These are phyloP conservation scores for Peronospora destructor DNA, from an alignment of 352 stramenopile species.

Conservation along the genomic window DNA sequence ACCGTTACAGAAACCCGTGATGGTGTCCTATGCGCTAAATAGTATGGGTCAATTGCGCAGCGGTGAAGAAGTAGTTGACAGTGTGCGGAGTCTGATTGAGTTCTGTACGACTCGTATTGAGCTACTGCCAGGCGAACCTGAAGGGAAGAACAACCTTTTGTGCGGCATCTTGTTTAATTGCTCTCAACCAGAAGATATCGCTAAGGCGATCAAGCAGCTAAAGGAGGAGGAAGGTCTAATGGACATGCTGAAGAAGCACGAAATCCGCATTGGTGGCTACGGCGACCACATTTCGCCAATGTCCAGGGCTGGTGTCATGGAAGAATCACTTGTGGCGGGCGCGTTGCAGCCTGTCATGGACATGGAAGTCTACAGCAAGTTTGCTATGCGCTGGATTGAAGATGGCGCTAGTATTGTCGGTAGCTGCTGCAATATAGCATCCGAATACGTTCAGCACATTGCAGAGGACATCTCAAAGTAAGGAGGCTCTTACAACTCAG, in stretches of 20 bases:
- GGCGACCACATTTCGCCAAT: constrained; percentile 81
- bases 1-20: constrained; percentile 50
- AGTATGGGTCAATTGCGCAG: constrained; percentile 68
- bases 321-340: constrained; percentile 64
- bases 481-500: background rate
- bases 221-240: constrained; percentile 20
- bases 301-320: constrained; percentile 50
- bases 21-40: constrained; percentile 85
- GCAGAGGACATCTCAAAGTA: constrained; percentile 15
- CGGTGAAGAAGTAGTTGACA: constrained; percentile 56
- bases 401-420: constrained; percentile 73
- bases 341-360: constrained; percentile 67
- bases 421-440: constrained; percentile 85
- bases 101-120: constrained; percentile 25
- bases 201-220: constrained; percentile 65
- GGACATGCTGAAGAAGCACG: constrained; percentile 27
- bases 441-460: constrained; percentile 66
- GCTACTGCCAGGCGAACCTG: constrained; percentile 11
- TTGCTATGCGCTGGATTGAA: constrained; percentile 69
- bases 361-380: constrained; percentile 63
- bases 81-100: constrained; percentile 41
- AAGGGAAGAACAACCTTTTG: constrained; percentile 30
- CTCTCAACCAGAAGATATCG: constrained; percentile 87
- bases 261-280: constrained; percentile 71
- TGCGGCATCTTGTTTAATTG: constrained; percentile 89